Percentiles rank a stretch among this genome's conserved stretches.
Evolutionary conservation across 495 filamentous ascomycete species (phyloP).

Genomic region (Talaromyces proteolyticus): DNA sequence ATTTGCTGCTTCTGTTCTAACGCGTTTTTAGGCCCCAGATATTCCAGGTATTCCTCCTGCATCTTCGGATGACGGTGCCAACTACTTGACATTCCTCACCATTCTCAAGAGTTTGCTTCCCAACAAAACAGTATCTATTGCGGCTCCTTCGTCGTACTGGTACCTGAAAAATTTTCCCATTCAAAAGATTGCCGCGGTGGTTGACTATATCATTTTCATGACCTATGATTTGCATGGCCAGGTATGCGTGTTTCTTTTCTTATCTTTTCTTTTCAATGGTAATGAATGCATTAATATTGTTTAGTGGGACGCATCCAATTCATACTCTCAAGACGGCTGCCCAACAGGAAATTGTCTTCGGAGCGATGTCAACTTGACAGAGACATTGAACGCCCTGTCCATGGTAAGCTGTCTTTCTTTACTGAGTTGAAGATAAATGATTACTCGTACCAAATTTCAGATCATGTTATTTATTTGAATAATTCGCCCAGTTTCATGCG

Average conservation of each 20-base stretch:
- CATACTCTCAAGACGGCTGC: conserved; percentile 13
- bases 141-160: conserved; percentile 24
- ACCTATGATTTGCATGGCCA: conserved; percentile 33
- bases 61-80: conserved; percentile 12
- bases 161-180: conserved; percentile 26
- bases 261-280: too few relatives aligned
- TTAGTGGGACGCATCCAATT: neutral
- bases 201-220: conserved; percentile 30
- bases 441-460: conserved; percentile 20
- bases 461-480: too few relatives aligned
- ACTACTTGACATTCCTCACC: conserved; percentile 15
- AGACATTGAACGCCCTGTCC: conserved; percentile 26
- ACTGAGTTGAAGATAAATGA: conserved; percentile 23
- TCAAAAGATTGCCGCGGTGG: conserved; percentile 7
- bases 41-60: conserved; percentile 25
- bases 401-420: conserved; percentile 25
- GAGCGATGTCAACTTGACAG: conserved; percentile 34
- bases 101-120: conserved; percentile 7
- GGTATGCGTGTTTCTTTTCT: too few relatives aligned
- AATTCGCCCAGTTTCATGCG: too few relatives aligned
- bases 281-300: too few relatives aligned
- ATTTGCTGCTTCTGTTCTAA: neutral
- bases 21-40: conserved; percentile 15
- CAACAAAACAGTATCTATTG: conserved; percentile 14
- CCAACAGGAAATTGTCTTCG: conserved; percentile 29